phyloP scores from a whole-genome alignment of 768 basidiomycete genomes.

The Neoboletus magnificus region DNA sequence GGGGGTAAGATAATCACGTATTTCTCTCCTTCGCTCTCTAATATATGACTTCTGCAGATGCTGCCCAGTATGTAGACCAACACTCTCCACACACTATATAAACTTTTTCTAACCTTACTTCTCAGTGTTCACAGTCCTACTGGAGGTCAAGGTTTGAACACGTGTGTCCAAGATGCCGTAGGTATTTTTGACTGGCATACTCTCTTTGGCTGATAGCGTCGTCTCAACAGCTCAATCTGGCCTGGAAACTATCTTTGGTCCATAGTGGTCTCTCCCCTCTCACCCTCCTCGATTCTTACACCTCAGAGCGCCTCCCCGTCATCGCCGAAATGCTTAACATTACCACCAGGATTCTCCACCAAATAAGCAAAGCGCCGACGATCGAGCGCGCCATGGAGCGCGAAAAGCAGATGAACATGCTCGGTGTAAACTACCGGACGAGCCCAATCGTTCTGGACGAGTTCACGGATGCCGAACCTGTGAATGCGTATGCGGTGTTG shows the following conservation, averaged over 20 bases:
- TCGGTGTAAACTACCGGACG: slow-evolving; percentile 36
- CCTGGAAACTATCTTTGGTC: slow-evolving; percentile 45
- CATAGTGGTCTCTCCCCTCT: slow-evolving; percentile 34
- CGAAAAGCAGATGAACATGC: slow-evolving; percentile 15
- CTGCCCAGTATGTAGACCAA: slow-evolving; percentile 36
- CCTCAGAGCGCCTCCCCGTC: slow-evolving; percentile 43
- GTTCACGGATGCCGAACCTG: slow-evolving; percentile 12
- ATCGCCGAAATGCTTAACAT: slow-evolving; percentile 44
- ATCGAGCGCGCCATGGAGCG: not conserved
- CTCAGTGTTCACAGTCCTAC: slow-evolving; percentile 24
- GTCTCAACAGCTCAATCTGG: slow-evolving; percentile 36
- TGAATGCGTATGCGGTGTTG: slow-evolving; percentile 13
- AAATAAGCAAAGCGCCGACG: not conserved
- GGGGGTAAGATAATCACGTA: slow-evolving; percentile 35
- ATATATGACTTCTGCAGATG: slow-evolving; percentile 33
- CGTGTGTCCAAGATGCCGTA: slow-evolving; percentile 38
- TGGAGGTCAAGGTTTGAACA: slow-evolving; percentile 35
- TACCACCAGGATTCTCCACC: slow-evolving; percentile 29
- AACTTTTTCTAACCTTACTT: not conserved
- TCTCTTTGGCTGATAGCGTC: not conserved
- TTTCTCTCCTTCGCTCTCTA: not conserved
- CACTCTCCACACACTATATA: not conserved
- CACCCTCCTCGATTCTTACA: slow-evolving; percentile 40
- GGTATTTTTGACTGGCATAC: slow-evolving; percentile 10
- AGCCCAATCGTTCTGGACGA: slow-evolving; percentile 39